Base-by-base conservation (phyloP, 2,329 filamentous ascomycete species). In the Alternaria arborescens region DNA sequence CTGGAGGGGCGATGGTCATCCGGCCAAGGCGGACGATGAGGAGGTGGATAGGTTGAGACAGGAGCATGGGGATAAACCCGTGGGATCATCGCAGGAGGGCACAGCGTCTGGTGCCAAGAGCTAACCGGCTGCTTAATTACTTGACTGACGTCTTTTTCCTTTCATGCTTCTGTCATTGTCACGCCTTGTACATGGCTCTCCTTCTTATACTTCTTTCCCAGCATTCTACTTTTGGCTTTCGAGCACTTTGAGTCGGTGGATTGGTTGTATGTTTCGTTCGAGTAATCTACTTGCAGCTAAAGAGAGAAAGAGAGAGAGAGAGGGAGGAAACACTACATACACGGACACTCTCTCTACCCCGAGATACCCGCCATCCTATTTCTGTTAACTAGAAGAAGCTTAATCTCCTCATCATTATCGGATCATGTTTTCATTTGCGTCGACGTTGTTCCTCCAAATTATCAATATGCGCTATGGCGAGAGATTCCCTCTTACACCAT, bases 1-100 rank as follows among this genome's bases (percentile, higher is more conserved):
- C 0, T 71, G 71, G 72, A 66, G 65, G 34, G 63, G 69, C 5
- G 38, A 61, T 26, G 57, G 68, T 2, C 70, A 71, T 44, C 65
- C 54, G 62, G 14, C 46, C 10, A 50, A 24, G 34, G 32, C 30
- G 14, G 70, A 74, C 26, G 66, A 69, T 36, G 68, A 46, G 3
- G 54, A 59, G 3, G 66, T 61, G 2, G 62, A 36, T 4, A 50
- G 34, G 20, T 24, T 54, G 46, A 50, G 43, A 24, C 36, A 46
- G 55, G 60, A 55, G 22, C 24, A 41, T 28, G 38, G 38, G 4
- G 38, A 32, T 26, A 26, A 22, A 18, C 36, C 22, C 8, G 50
- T 41, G 50, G 3, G 22, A 41, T 52, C 16, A 30, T 52, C 22
- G 30, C 30, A 38, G 18, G 46, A 26, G 14, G 32, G 46, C 46